Evolutionary conservation across 2,329 filamentous ascomycete species (phyloP).

Genomic region (Beauveria sp.): DNA sequence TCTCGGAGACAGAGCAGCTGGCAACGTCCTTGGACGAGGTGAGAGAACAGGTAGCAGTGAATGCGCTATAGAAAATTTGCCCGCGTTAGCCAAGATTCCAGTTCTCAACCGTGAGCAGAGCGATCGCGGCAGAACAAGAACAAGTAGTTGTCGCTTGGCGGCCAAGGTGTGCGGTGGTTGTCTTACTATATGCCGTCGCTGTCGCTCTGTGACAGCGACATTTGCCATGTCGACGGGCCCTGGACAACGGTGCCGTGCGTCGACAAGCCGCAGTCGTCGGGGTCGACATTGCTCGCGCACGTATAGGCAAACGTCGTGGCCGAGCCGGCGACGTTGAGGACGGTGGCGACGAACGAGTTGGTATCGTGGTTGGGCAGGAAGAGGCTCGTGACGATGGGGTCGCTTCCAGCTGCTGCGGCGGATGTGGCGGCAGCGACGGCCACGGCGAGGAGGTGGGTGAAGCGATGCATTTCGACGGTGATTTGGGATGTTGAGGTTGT

Average conservation of each 20-base stretch:
- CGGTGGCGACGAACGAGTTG: constrained; percentile 21
- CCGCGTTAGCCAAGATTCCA: neutral
- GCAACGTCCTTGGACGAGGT: constrained; percentile 18
- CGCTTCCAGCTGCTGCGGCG: constrained; percentile 18
- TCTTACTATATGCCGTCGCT: constrained; percentile 16
- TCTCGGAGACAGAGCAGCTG: constrained; percentile 16
- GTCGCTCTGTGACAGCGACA: constrained; percentile 12
- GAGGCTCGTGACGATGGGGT: constrained; percentile 17
- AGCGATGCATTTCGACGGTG: constrained; percentile 17
- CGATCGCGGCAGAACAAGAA: neutral
- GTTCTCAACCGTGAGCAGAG: neutral
- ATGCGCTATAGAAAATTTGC: neutral
- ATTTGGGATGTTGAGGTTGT: neutral
- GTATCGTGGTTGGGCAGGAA: constrained; percentile 20
- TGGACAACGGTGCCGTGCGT: constrained; percentile 20
- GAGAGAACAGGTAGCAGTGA: constrained; percentile 18
- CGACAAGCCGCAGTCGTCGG: constrained; percentile 20
- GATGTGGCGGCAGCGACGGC: constrained; percentile 15
- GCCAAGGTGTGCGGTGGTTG: neutral
- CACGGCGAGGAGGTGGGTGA: constrained; percentile 21
- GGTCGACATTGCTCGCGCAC: constrained; percentile 17
- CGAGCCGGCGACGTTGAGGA: constrained; percentile 19
- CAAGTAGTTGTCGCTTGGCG: no score
- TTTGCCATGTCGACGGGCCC: constrained; percentile 21
- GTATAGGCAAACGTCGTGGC: constrained; percentile 24